Conservation (phyloP, 208 protist genomes). For the Leishmania braziliensis region DNA sequence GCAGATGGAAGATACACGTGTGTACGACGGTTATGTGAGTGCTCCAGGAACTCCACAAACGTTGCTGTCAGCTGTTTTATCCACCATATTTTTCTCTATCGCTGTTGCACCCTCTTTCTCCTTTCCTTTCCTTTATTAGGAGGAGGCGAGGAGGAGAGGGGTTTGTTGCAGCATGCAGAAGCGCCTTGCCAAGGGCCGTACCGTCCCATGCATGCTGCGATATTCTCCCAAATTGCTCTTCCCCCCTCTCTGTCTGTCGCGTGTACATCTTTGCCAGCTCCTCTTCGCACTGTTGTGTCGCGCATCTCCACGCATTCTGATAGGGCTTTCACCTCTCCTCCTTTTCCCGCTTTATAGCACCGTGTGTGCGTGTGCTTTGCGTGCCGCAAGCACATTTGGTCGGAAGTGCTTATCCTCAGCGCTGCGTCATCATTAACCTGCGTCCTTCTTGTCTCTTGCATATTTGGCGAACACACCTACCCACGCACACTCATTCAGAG, state of each 20-base stretch:
- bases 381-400: background rate
- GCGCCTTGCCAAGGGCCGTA: background rate
- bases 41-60: background rate
- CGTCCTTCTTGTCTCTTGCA: background rate
- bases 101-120: background rate
- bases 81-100: background rate
- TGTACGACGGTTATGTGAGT: background rate
- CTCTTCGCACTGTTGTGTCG: background rate
- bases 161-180: background rate
- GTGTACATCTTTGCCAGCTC: background rate
- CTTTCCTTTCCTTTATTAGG: background rate
- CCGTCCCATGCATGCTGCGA: background rate
- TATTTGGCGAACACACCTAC: background rate
- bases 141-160: too few species aligned
- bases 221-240: background rate
- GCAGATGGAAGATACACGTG: background rate
- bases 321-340: background rate
- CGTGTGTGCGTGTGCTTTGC: background rate
- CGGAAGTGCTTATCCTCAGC: background rate
- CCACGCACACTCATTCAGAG: background rate
- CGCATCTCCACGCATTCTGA: background rate
- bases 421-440: conserved; percentile 2
- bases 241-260: background rate
- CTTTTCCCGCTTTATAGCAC: background rate
- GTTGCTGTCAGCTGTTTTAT: background rate